Evolutionary conservation across 2,329 filamentous ascomycete genomes (phyloP).

Genomic region (Apiospora saccharicola): DNA sequence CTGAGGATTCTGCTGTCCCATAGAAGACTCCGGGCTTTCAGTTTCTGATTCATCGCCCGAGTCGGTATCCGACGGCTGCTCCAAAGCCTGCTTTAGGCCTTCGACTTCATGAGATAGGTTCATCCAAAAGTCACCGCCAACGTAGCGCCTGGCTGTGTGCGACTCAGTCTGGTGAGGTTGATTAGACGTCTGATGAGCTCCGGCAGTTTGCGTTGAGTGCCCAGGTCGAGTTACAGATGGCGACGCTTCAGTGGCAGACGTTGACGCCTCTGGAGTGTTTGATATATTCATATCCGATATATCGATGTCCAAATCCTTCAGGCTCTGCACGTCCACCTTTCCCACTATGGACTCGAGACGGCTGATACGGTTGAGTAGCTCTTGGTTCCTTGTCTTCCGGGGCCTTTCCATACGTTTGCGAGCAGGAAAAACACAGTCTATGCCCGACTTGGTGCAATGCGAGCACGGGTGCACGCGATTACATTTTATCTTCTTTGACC

Average conservation of each 20-base stretch:
- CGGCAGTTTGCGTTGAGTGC: not conserved
- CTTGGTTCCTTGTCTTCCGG: constrained; percentile 50
- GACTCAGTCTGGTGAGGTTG: constrained; percentile 30
- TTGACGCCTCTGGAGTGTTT: constrained; percentile 9
- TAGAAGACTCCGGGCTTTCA: constrained; percentile 41
- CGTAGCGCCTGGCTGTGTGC: constrained; percentile 43
- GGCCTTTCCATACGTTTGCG: constrained; percentile 52
- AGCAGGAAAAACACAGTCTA: constrained; percentile 56
- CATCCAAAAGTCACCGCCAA: constrained; percentile 54
- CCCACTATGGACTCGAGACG: constrained; percentile 56
- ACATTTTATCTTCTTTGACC: constrained; percentile 69
- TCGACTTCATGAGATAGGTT: constrained; percentile 53
- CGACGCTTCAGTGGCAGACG: constrained; percentile 17
- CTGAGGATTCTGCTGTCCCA: constrained; percentile 28
- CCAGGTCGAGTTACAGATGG: not conserved
- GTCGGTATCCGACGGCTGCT: constrained; percentile 51
- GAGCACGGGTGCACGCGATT: constrained; percentile 63
- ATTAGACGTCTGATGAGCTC: not conserved
- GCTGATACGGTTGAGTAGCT: constrained; percentile 52
- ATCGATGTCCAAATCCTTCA: constrained; percentile 29
- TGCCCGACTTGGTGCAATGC: constrained; percentile 56
- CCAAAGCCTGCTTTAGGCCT: constrained; percentile 52
- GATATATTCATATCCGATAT: constrained; percentile 23
- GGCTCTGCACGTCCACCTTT: constrained; percentile 46
- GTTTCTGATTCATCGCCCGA: constrained; percentile 44